Base-by-base conservation (phyloP, 2,329 filamentous ascomycete genomes). In the Penicillium sumatraense region DNA sequence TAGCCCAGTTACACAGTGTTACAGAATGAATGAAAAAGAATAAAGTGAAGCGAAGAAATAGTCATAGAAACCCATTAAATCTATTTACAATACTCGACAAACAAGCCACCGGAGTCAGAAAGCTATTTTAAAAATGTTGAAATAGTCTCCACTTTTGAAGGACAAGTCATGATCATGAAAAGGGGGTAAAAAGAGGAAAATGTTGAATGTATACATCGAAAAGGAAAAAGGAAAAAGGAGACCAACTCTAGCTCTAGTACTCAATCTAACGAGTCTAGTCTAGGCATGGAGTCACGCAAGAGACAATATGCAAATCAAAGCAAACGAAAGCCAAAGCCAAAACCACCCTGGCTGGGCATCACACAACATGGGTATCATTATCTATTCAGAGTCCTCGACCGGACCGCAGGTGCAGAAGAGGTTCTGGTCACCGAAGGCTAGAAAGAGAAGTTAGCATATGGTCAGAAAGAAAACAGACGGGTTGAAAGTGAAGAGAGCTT, bases 321-420 rank as follows among this genome's bases (percentile, higher is more conserved):
- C 40, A 49, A 54, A 59, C 29, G 11, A 31, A 31, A 31, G n/a
- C n/a, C n/a, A n/a, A 29, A 14, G 48, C 31, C 40, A 45, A 54
- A 59, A 9, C 35, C 35, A 49, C 26, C 24, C n/a, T n/a, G n/a
- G n/a, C n/a, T n/a, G n/a, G n/a, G n/a, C 42, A 51, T 38, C 46
- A 53, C 59, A 53, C 62, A 65, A 66, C 60, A 64, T 66, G 72
- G 72, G 72, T 74, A 73, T 74, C 70, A 71, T 68, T 66, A 62
- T 68, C 67, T 71, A 74, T 46, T 77, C 76, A 33, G 71, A 71
- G 38, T 80, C 76, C 74, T 91, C 89, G 7, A 96, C 90, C 0
- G 93, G 91, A 35, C 90, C 89, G 73, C 93, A 97, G 9, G 91
- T 96, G 81, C 93, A 97, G 83, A 96, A 96, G 58, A 97, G 85